These are phyloP conservation scores for Cochlearia excelsa DNA, from an alignment of 345 rosid genomes.

Conservation along the genomic window DNA sequence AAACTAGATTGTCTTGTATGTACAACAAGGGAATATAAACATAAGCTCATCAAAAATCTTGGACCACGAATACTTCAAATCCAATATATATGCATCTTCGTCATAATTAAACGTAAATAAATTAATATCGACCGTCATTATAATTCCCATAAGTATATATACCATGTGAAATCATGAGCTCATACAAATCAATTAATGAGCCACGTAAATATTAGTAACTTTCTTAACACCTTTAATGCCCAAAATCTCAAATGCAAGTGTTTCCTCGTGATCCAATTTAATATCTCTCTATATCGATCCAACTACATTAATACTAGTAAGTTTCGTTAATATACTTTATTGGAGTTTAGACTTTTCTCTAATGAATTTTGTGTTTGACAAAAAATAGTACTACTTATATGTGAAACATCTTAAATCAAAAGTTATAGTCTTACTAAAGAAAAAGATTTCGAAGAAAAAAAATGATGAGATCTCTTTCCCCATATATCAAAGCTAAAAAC, in stretches of 20 bases:
- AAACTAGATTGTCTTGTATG: too few species aligned
- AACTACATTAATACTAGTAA: too few species aligned
- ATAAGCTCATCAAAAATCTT: too few species aligned
- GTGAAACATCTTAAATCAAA: too few species aligned
- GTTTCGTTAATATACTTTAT: too few species aligned
- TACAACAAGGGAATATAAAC: too few species aligned
- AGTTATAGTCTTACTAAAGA: slow-evolving; percentile 9
- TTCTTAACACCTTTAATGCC: slow-evolving; percentile 28
- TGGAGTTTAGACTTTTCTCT: too few species aligned
- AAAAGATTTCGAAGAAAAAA: slow-evolving; percentile 34
- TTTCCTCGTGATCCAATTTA: slow-evolving; percentile 36
- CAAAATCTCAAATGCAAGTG: slow-evolving; percentile 28
- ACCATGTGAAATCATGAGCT: slow-evolving; percentile 30
- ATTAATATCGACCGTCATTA: slow-evolving; percentile 17
- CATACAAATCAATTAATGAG: slow-evolving; percentile 23
- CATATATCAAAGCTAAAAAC: slow-evolving; percentile 22
- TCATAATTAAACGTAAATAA: slow-evolving; percentile 5
- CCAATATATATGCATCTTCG: slow-evolving; percentile 11
- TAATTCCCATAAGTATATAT: background rate
- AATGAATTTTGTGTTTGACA: too few species aligned
- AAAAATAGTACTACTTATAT: too few species aligned
- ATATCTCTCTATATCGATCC: slow-evolving; percentile 6
- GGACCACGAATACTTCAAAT: too few species aligned
- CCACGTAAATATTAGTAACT: slow-evolving; percentile 29
- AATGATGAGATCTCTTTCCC: slow-evolving; percentile 28